Evolutionary conservation across 805 yeast species (phyloP).

Genomic region (Grigorovia yakushimaensis): DNA sequence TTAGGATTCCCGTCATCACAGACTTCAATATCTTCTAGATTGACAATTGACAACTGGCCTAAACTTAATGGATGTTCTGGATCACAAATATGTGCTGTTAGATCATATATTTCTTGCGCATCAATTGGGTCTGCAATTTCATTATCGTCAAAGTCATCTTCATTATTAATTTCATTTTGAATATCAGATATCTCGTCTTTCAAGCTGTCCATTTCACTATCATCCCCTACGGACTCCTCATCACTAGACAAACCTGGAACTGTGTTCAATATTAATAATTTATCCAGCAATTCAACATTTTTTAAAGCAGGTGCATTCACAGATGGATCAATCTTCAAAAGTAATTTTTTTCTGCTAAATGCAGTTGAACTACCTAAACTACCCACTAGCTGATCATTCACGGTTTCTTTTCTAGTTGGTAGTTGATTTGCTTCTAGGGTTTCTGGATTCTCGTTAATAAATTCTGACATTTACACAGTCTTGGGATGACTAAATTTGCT

Average conservation of each 20-base stretch:
- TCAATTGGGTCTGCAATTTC: slow-evolving; percentile 56
- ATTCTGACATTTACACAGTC: slow-evolving; percentile 50
- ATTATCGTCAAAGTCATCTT: slow-evolving; percentile 11
- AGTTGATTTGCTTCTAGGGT: slow-evolving; percentile 65
- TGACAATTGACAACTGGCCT: slow-evolving; percentile 91
- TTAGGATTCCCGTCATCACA: slow-evolving; percentile 42
- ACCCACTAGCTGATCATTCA: slow-evolving; percentile 14
- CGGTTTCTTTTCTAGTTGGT: slow-evolving; percentile 50
- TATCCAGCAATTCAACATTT: slow-evolving; percentile 24
- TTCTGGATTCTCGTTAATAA: slow-evolving; percentile 86
- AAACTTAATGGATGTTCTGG: slow-evolving; percentile 96
- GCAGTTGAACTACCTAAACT: slow-evolving; percentile 9
- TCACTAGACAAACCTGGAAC: slow-evolving; percentile 20
- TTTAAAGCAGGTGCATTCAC: slow-evolving; percentile 18
- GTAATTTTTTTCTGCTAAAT: slow-evolving; percentile 17
- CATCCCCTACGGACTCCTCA: slow-evolving; percentile 7
- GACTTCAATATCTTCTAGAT: slow-evolving; percentile 69
- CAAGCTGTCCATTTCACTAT: slow-evolving; percentile 3
- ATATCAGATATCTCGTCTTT: slow-evolving; percentile 3
- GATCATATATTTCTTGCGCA: slow-evolving; percentile 80
- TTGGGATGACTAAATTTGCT: not conserved
- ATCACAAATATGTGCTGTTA: slow-evolving; percentile 79
- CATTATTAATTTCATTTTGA: slow-evolving; percentile 8
- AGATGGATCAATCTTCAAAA: slow-evolving; percentile 21
- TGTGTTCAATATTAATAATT: slow-evolving; percentile 15